A percentile compares a stretch with the other conserved stretches of the same genome.
Evolutionary conservation across 192 early-diverging fungal genomes (phyloP).

Genomic region (Backusella macrospora): DNA sequence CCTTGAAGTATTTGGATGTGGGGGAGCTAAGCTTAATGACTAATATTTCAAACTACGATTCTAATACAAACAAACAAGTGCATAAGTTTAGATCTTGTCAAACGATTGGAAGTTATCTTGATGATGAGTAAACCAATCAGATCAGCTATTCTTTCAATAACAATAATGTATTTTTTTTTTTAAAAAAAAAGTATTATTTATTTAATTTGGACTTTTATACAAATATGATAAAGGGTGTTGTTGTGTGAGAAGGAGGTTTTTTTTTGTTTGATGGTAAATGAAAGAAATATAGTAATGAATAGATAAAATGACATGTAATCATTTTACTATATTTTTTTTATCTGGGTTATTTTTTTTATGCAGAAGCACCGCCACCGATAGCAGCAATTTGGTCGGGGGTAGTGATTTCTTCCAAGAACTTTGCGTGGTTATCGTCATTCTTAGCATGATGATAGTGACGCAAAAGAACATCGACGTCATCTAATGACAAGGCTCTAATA

Average conservation of each 20-base stretch:
- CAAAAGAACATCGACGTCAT: slow-evolving; percentile 89
- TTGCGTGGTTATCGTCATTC: slow-evolving; percentile 54
- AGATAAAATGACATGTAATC: neutral
- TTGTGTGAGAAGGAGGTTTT: neutral
- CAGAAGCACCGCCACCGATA: slow-evolving; percentile 6
- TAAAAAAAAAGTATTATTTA: neutral
- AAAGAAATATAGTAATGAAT: neutral
- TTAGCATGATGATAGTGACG: slow-evolving; percentile 76
- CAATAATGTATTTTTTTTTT: neutral
- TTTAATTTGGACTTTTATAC: neutral
- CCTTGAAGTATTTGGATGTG: neutral
- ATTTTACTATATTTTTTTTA: neutral
- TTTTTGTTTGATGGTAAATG: neutral
- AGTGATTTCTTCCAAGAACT: slow-evolving; percentile 50
- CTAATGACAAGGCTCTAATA: slow-evolving; percentile 88
- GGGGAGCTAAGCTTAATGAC: neutral
- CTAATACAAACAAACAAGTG: neutral
- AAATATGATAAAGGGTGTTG: neutral
- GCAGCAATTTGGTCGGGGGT: slow-evolving; percentile 55
- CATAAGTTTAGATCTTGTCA: neutral
- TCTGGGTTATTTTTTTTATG: neutral
- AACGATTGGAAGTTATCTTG: neutral
- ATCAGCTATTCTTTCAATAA: neutral
- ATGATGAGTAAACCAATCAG: neutral
- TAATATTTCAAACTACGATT: slow-evolving; percentile 6